phyloP scores from a whole-genome alignment of 768 basidiomycete species.

The Pulveroboletus sp. region DNA sequence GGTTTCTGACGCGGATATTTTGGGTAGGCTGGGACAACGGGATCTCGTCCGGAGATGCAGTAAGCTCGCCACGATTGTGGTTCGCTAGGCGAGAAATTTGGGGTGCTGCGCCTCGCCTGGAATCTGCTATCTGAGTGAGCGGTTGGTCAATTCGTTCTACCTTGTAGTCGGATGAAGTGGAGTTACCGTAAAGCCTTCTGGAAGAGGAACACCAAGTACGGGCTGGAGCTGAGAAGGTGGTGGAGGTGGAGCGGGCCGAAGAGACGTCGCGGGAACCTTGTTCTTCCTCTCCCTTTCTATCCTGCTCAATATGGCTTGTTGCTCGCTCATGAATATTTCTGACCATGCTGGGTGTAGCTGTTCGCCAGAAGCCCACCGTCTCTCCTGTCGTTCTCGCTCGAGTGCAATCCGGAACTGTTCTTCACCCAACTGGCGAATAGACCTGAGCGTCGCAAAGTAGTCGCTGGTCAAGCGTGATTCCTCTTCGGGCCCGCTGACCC shows the following conservation, averaged over 20 bases:
- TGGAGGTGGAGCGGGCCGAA: constrained; percentile 7
- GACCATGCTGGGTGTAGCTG: constrained; percentile 32
- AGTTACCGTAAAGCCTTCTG: not conserved
- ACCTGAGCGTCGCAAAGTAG: constrained; percentile 38
- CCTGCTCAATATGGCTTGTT: constrained; percentile 44
- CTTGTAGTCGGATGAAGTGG: not conserved
- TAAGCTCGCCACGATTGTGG: constrained; percentile 11
- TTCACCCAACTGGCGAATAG: constrained; percentile 41
- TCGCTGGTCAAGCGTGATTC: constrained; percentile 38
- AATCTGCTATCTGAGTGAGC: not conserved
- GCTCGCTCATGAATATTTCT: constrained; percentile 32
- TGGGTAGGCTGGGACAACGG: constrained; percentile 9
- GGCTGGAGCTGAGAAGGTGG: not conserved
- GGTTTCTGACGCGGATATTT: constrained; percentile 26
- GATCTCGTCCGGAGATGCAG: constrained; percentile 18
- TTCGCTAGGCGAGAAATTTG: too few species aligned
- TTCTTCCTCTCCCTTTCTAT: constrained; percentile 30
- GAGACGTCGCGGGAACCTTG: not conserved
- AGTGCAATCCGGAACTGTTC: constrained; percentile 44
- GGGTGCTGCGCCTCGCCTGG: constrained; percentile 1
- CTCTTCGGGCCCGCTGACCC: constrained; percentile 29
- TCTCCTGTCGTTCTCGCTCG: constrained; percentile 45
- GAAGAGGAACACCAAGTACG: not conserved
- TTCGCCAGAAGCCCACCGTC: constrained; percentile 43
- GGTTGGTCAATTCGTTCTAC: constrained; percentile 1